Base-by-base conservation (phyloP, 2,329 filamentous ascomycete species). In the Colletotrichum sp. region DNA sequence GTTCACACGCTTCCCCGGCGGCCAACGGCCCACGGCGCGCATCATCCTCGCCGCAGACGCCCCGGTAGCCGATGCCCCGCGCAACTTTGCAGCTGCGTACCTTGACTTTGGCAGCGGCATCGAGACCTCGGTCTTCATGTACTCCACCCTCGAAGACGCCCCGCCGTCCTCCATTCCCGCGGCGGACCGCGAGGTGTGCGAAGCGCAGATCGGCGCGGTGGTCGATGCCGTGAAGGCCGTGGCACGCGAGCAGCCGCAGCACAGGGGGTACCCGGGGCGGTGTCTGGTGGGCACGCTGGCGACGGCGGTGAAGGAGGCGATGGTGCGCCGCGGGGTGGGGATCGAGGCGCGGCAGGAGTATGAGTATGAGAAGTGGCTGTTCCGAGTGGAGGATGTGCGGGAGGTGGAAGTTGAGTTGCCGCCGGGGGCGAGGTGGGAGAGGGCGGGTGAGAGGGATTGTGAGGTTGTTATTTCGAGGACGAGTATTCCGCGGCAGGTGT, bases 111-210 rank as follows among this genome's bases (percentile, higher is more conserved):
- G 89, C 6, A 87, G 87, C 70, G 87, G 88, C 0, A 91, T 91
- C 0, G 92, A 94, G 80, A 94, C 93, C 0, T 90, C 94, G 77
- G 85, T 92, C 34, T 94, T 91, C 89, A 80, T 94, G 2, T 94
- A 92, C 82, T 88, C 87, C 2, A 89, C 88, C 0, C 80, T 90
- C 4, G 89, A 92, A 75, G 82, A 77, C 2, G 55, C 78, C 28
- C 4, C 39, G 5, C 69, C 72, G 3, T 18, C 52, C 2, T 59
- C 78, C 28, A 3, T 39, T 5, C 66, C 72, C 6, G 70, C 72
- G 0, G 78, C 78, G 0, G 80, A 80, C n/a, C 77, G 78, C 6
- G 71, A 77, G 6, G 15, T 79, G 1, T 84, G 84, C 62, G 81
- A 84, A 26, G 69, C 75, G 18, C 86, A 88, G 65, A 76, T 88